Evolutionary conservation across 371 early-diverging fungal genomes (phyloP), one percentile per base, ranked within the genome.

Genomic region (Zopfochytrium polystomum): DNA sequence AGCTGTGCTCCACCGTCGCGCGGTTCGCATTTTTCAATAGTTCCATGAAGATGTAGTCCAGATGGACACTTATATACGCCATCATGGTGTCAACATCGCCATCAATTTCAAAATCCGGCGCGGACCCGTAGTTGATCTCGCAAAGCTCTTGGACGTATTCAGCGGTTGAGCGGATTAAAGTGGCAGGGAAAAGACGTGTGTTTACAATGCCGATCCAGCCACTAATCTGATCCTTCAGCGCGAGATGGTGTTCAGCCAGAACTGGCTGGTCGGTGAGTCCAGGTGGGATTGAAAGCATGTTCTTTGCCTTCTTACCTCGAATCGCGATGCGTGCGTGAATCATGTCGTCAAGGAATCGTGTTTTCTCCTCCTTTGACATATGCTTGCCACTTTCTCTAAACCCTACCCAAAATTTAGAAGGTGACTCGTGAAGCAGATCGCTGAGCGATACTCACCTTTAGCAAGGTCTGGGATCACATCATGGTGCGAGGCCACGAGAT

Each of bases 311-410:
- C 30, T 18, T 27, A 73, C 78, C 76, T 49, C 98, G 89, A 65
- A 94, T 90, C n/a, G 94, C 93, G 58, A 97, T 95, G 25, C 98
- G 90, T 4, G 95, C 90, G 35, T 86, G 82, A 54, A 97, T 93
- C 85, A 94, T 87, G 6, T 86, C 88, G 61, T 95, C 91, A 56
- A 97, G 72, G 68, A 93, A 96, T 11, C 70, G 67, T 3, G 85
- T 82, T 61, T 86, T 86, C 3, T 82, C 85, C 33, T 87, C 84
- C 52, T 78, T 72, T 22, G 77, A 71, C 90, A 95, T 90, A 70
- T 96, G 96, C 65, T 86, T 86, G 67, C 88, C 87, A 71, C 90
- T 91, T 68, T 93, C 93, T 61, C 81, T 66, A 65, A 93, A 91
- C 2, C 93, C 88, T 88, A 32, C 1, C 15, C 38, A 11, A 23